phyloP scores from a whole-genome alignment of 306 rosid species.

The Sechiopsis laciniata region DNA sequence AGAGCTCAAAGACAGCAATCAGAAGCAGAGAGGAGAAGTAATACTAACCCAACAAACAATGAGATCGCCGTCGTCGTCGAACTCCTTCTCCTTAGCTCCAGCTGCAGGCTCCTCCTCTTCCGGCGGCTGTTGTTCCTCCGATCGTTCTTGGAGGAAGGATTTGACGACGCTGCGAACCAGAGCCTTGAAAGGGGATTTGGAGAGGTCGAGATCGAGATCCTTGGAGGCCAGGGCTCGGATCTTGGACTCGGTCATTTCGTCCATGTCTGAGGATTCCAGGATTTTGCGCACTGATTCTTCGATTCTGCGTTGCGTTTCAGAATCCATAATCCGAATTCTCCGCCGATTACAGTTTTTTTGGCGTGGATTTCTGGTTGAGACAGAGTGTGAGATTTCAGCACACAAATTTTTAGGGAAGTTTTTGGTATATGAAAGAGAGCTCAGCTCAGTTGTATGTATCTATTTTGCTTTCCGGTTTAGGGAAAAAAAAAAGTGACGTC shows the following conservation, averaged over 20 bases:
- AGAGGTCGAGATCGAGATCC: conserved; percentile 57
- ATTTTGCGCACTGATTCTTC: conserved; percentile 55
- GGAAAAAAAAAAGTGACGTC: neutral
- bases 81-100: conserved; percentile 27
- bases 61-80: conserved; percentile 68
- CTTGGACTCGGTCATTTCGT: conserved; percentile 66
- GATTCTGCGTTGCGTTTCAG: conserved; percentile 45
- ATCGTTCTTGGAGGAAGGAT: conserved; percentile 51
- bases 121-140: conserved; percentile 16
- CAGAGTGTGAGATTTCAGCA: neutral
- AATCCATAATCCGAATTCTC: conserved; percentile 39
- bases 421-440: neutral
- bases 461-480: neutral
- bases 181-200: conserved; percentile 50
- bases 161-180: conserved; percentile 55
- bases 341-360: neutral
- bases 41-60: conserved; percentile 65
- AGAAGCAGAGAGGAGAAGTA: conserved; percentile 5
- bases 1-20: neutral
- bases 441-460: neutral
- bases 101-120: conserved; percentile 5
- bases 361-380: neutral
- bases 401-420: neutral
- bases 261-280: conserved; percentile 65
- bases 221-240: conserved; percentile 66